Conservation (phyloP, 306 rosid species). For the Quillaja saponaria region DNA sequence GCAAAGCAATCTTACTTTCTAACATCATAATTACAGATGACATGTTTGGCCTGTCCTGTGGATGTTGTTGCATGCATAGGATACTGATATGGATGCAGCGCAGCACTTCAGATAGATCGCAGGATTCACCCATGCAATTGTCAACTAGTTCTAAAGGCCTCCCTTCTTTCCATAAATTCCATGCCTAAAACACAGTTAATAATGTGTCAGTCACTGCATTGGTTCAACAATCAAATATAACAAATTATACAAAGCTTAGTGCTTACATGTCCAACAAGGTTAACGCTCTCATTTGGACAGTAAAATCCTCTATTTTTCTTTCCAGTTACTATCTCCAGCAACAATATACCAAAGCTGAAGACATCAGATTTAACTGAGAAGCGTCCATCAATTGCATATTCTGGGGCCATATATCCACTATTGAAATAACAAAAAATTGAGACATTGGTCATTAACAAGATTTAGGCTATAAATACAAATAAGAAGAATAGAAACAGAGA, state of each 20-base stretch:
- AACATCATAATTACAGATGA: constrained; percentile 54
- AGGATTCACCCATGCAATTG: constrained; percentile 8
- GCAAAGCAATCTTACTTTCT: constrained; percentile 39
- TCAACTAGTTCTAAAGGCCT: constrained; percentile 28
- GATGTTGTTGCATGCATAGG: constrained; percentile 50
- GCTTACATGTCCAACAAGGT: constrained; percentile 42
- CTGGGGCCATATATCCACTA: constrained; percentile 53
- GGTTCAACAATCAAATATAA: not conserved
- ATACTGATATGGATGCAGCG: constrained; percentile 53
- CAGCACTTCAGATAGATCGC: constrained; percentile 27
- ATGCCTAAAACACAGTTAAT: constrained; percentile 24
- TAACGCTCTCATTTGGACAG: not conserved
- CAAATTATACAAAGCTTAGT: not conserved
- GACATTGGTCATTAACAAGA: not conserved
- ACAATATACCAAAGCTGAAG: constrained; percentile 37
- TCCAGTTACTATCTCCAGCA: constrained; percentile 38
- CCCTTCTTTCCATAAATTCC: constrained; percentile 42
- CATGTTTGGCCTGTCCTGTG: constrained; percentile 63
- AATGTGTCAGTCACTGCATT: not conserved
- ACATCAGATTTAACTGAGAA: constrained; percentile 42
- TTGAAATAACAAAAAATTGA: not conserved
- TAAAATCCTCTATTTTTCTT: constrained; percentile 33
- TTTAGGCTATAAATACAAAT: not conserved
- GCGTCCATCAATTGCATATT: constrained; percentile 36
- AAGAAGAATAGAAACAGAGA: too few relatives aligned